phyloP scores from a whole-genome alignment of 2,329 filamentous ascomycete species.

The Pseudocercospora ulei region DNA sequence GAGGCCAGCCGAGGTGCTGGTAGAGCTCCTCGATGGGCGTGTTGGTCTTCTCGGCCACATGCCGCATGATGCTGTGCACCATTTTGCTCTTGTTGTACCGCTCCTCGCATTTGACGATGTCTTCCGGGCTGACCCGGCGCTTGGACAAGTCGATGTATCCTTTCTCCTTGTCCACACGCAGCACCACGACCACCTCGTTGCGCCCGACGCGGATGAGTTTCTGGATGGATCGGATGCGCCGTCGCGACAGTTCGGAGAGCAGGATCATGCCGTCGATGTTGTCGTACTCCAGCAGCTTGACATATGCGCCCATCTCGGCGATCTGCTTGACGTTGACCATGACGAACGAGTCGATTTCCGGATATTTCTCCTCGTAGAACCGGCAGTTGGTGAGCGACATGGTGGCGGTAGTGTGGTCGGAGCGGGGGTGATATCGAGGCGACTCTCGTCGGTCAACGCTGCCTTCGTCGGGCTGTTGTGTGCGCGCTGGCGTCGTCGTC shows the following conservation, averaged over 20 bases:
- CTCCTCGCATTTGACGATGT: slow-evolving; percentile 97
- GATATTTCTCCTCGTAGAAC: slow-evolving; percentile 96
- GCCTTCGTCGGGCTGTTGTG: slow-evolving; percentile 5
- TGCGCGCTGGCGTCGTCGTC: not conserved
- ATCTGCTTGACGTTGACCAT: slow-evolving; percentile 99
- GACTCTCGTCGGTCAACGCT: not conserved
- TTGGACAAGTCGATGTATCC: slow-evolving; percentile 98
- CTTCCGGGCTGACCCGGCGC: slow-evolving; percentile 92
- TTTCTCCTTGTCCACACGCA: slow-evolving; percentile 99
- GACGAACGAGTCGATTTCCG: slow-evolving; percentile 98
- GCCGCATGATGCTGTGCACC: slow-evolving; percentile 97
- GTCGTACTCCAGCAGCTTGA: slow-evolving; percentile 98
- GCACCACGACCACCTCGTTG: slow-evolving; percentile 96
- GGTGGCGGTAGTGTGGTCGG: slow-evolving; percentile 43
- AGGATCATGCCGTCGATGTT: slow-evolving; percentile 99
- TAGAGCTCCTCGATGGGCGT: slow-evolving; percentile 92
- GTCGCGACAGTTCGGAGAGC: slow-evolving; percentile 89
- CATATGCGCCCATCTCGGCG: slow-evolving; percentile 99
- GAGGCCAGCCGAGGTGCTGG: slow-evolving; percentile 87
- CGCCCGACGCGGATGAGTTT: slow-evolving; percentile 96
- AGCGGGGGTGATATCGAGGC: no score
- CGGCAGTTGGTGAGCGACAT: slow-evolving; percentile 96
- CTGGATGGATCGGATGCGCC: slow-evolving; percentile 97
- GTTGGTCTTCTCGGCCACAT: slow-evolving; percentile 93
- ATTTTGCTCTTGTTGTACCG: slow-evolving; percentile 99